Base-by-base conservation (phyloP, 75 land plant species). In the Pseudotsuga menziesii region DNA sequence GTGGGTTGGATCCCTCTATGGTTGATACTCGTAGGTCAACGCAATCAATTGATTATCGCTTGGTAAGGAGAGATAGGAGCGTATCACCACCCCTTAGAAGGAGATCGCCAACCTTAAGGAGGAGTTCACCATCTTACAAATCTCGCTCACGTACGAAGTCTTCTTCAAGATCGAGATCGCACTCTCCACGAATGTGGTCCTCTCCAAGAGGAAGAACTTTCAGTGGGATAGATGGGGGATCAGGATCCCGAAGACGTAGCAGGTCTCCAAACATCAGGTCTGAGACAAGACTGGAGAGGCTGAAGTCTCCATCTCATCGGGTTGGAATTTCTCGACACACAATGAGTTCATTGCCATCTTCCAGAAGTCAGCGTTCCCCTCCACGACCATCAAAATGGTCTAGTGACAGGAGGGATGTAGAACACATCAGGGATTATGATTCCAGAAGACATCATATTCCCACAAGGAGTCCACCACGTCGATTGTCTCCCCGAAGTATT, bases 381-480 rank as follows among this genome's bases (percentile, higher is more conserved):
- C 78, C 89, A 58, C 85, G 78, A 61, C 74, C 83, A 71, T 73
- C 85, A 48, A 88, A 88, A 72, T 88, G 95, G 82, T 59, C 82
- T 52, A 79, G 58, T 76, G 90, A 79, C 39, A 82, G 82, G 66
- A 87, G 81, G 79, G 79, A 83, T 76, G 66, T 39, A 16, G 82
- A 83, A 44, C 70, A 81, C 61, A 74, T 77, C 29, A 82, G 86
- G 83, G 79, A 83, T 64, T 69, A 72, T 69, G 75, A 72, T 19
- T 63, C 72, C 80, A 75, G 75, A 78, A 67, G 61, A 7, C 54
- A 48, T 11, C 39, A 72, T 15, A 58, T 78, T 23, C 56, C 56
- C 44, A 48, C 59, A 25, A 76, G 84, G 69, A 78, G 85, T 39
- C 82, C 89, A 26, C 83, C 93, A 17, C 74, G 70, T 22, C 79